These are phyloP conservation scores for Chloris gayana DNA, from an alignment of 176 grass and related monocot species.

Conservation along the genomic window DNA sequence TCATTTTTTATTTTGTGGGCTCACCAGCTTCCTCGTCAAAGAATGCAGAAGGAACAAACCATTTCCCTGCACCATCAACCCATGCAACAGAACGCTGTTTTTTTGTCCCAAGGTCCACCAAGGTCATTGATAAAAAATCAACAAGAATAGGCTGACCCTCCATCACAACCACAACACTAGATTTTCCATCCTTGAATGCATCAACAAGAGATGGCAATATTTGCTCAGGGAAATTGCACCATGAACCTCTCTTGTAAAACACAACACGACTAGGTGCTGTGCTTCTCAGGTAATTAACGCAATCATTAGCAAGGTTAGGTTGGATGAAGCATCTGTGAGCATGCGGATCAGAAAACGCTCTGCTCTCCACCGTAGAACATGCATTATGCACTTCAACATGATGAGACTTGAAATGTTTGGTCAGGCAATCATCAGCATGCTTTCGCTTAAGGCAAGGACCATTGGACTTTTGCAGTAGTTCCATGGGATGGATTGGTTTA, in stretches of 20 bases:
- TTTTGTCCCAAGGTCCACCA: too few species aligned
- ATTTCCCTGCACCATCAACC: neutral
- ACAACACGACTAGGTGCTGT: neutral
- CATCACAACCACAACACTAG: neutral
- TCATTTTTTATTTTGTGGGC: too few species aligned
- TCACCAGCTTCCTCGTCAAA: too few species aligned
- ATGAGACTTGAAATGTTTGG: slow-evolving; percentile 21
- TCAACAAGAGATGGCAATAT: neutral
- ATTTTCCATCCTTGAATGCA: neutral
- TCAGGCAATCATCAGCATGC: slow-evolving; percentile 25
- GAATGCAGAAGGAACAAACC: too few species aligned
- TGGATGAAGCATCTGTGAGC: neutral
- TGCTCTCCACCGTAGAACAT: neutral
- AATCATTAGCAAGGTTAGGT: neutral
- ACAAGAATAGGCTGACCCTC: neutral
- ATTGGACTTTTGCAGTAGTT: slow-evolving; percentile 20
- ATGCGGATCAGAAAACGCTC: neutral
- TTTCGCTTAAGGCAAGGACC: slow-evolving; percentile 51
- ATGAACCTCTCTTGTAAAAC: neutral
- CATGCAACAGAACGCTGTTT: neutral
- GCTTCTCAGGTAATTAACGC: neutral
- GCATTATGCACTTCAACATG: neutral
- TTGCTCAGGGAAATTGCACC: neutral
- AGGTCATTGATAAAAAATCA: too few species aligned
- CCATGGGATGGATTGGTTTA: slow-evolving; percentile 34